Evolutionary conservation across 192 early-diverging fungal species (phyloP).

Genomic region (Coemansia sp.): DNA sequence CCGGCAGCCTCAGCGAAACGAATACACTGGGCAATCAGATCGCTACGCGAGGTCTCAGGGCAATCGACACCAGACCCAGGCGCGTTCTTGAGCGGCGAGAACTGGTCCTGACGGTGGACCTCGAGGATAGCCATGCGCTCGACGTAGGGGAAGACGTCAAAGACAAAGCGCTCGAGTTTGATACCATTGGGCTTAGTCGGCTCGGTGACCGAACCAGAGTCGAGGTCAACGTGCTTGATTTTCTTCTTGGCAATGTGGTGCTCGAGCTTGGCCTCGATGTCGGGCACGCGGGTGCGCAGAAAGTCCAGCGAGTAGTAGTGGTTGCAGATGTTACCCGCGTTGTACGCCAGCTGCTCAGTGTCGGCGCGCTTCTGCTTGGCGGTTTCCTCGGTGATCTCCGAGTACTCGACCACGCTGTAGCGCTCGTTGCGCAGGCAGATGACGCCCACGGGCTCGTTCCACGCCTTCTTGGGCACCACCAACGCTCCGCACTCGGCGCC

Average conservation of each 20-base stretch:
- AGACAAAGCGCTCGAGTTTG: conserved; percentile 99
- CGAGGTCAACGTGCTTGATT: conserved; percentile 87
- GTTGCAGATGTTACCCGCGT: conserved; percentile 97
- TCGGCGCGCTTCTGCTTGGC: conserved; percentile 67
- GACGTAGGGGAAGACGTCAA: conserved; percentile 96
- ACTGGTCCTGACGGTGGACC: conserved; percentile 88
- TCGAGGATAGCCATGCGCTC: conserved; percentile 90
- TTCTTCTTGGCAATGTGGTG: conserved; percentile 99
- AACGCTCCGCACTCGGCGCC: conserved; percentile 94
- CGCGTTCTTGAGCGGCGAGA: conserved; percentile 97
- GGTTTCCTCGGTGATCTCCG: conserved; percentile 81
- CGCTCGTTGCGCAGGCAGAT: conserved; percentile 84
- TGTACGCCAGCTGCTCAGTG: conserved; percentile 67
- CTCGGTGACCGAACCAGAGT: conserved; percentile 65
- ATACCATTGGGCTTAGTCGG: conserved; percentile 91
- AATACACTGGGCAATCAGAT: conserved; percentile 84
- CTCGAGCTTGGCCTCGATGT: conserved; percentile 81
- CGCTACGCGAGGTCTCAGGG: conserved; percentile 89
- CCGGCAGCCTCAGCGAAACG: conserved; percentile 87
- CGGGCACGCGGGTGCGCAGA: conserved; percentile 75
- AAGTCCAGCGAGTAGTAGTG: conserved; percentile 96
- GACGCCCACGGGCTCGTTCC: conserved; percentile 92
- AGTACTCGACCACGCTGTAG: conserved; percentile 94
- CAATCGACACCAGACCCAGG: conserved; percentile 83
- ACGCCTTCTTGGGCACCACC: conserved; percentile 83